phyloP scores from a whole-genome alignment of 768 basidiomycete genomes.

The Pisolithus sp. region DNA sequence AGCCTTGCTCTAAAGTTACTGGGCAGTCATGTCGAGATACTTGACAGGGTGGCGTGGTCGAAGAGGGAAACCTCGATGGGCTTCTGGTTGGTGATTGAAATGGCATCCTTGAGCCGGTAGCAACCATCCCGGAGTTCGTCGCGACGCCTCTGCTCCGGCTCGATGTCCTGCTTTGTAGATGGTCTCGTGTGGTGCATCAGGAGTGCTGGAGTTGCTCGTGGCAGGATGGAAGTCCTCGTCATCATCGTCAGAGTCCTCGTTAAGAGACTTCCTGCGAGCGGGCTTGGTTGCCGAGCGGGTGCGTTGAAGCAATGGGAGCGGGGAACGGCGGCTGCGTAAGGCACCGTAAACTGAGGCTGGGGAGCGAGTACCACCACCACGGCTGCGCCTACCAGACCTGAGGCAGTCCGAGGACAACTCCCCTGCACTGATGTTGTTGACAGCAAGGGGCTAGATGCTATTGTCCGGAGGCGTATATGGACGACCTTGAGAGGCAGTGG shows the following conservation, averaged over 20 bases:
- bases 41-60: slow-evolving; percentile 83
- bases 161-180: slow-evolving; percentile 89
- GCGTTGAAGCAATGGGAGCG: slow-evolving; percentile 79
- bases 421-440: slow-evolving; percentile 68
- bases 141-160: no score
- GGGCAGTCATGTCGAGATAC: slow-evolving; percentile 76
- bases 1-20: slow-evolving; percentile 69
- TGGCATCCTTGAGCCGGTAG: slow-evolving; percentile 81
- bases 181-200: slow-evolving; percentile 79
- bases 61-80: slow-evolving; percentile 87
- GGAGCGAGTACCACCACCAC: slow-evolving; percentile 58
- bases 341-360: slow-evolving; percentile 41
- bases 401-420: slow-evolving; percentile 68
- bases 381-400: slow-evolving; percentile 58
- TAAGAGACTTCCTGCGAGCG: slow-evolving; percentile 39
- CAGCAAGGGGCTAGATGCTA: slow-evolving; percentile 66
- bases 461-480: slow-evolving; percentile 65
- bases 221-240: slow-evolving; percentile 70
- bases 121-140: slow-evolving; percentile 92
- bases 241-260: slow-evolving; percentile 67
- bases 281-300: slow-evolving; percentile 49
- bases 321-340: slow-evolving; percentile 60
- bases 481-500: slow-evolving; percentile 46
- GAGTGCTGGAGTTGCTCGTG: slow-evolving; percentile 35
- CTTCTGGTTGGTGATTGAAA: slow-evolving; percentile 88